Base-by-base conservation (phyloP, 169 alveolate genomes). In the Plasmodium inui region DNA sequence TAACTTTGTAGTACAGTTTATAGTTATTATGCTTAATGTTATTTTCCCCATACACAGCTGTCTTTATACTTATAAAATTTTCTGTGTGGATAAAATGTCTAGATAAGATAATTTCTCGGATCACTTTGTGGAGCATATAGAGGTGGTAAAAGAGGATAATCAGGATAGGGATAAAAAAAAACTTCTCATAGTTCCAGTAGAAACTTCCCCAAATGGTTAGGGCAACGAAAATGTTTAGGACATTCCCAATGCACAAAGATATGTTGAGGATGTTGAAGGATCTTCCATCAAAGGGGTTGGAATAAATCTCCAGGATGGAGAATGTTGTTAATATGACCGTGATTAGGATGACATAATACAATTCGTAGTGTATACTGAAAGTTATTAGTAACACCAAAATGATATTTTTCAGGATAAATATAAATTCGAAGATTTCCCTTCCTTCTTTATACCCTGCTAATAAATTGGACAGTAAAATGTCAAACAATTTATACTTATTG, bases 391-490 rank as follows among this genome's bases (percentile, higher is more conserved):
- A 10, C 3, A 71, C 81, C n/a, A 91, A 39, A 67, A 91, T 67
- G 26, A 71, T 26, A 81, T 91, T 70, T 82, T 91, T 91, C 46
- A 91, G 22, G 22, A 91, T 22, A 50, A 91, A 67, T 91, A 91
- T 70, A 3, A 91, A 71, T 71, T 91, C 95, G 83, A 81, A 91
- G 82, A 91, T 72, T 46, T 28, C 85, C 61, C 5, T 91, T 12
- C 92, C 95, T 91, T 70, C 39, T 91, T 91, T 70, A 91, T 82
- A 91, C 22, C 95, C 95, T 81, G 90, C 12, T 81, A 91, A 81
- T 72, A 82, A 72, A 91, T 91, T 91, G 22, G 53, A 67, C 28
- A 80, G 28, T 37, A 91, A 82, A 12, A 50, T 78, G 55, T 91
- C 34, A 44, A 82, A 91, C 26, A 82, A 34, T 39, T 19, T 70